Base-by-base conservation (phyloP, 176 grass and related monocot genomes). In the Aegilops longissima region DNA sequence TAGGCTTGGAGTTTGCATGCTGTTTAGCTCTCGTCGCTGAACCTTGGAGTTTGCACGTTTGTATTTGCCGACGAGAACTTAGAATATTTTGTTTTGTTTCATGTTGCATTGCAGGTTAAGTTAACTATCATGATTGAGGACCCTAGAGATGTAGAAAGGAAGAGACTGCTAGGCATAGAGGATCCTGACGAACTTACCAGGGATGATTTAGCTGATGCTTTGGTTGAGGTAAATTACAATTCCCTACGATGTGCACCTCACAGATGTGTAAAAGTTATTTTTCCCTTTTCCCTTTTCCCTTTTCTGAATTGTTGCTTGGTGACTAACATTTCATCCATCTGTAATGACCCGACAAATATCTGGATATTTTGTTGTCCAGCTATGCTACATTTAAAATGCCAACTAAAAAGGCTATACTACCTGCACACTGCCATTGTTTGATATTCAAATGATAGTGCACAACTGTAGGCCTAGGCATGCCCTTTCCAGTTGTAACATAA, bases 71-170 rank as follows among this genome's bases (percentile, higher is more conserved):
- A 59, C 27, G 58, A 70, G 44, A 75, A 69, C 68, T 73, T 88
- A 65, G 8, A 24, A 35, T 80, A 9, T 84, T 31, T 80, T 89
- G 12, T 81, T 84, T 76, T 73, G 49, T 82, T 85, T 90, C 5
- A 29, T 86, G 70, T 27, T 81, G 63, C 38, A 76, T 87, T 56
- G 70, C 86, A 99, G 94, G 94, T 99, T 79, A 99, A 94, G 82
- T 67, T 99, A 80, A 99, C 97, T 35, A 84, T 99, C 71, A 87
- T 96, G 94, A 99, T 99, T 17, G 97, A 99, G 97, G 94, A 99
- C 82, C 97, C 97, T 67, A 99, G 97, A 83, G 94, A 99, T 83
- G 76, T 94, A 68, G 97, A 96, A 82, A 85, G 97, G 39, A 96
- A 96, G 80, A 93, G 89, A 73, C 81, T 94, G 76, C 94, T 99